These are phyloP conservation scores for Camellia oleifera DNA, from an alignment of 179 eudicot genomes.

Conservation along the genomic window DNA sequence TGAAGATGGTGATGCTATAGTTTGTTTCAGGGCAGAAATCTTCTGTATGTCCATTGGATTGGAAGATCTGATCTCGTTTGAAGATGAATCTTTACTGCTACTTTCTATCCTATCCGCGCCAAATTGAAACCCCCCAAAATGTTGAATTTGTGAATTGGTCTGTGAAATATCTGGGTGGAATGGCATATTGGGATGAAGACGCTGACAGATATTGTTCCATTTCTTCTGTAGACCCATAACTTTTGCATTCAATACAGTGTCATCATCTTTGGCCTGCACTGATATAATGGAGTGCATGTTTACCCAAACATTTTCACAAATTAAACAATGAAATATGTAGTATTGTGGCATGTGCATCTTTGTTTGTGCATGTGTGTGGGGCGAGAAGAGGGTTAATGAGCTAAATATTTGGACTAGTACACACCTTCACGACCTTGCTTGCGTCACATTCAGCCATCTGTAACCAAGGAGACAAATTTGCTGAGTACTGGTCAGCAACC, in stretches of 20 bases:
- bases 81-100: slow-evolving; percentile 32
- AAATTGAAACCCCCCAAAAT: slow-evolving; percentile 30
- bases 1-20: slow-evolving; percentile 25
- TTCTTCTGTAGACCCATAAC: slow-evolving; percentile 50
- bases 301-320: slow-evolving; percentile 7
- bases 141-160: slow-evolving; percentile 33
- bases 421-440: slow-evolving; percentile 54
- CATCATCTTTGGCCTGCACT: slow-evolving; percentile 82
- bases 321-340: not conserved
- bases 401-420: slow-evolving; percentile 22
- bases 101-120: slow-evolving; percentile 29
- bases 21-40: slow-evolving; percentile 24
- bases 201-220: slow-evolving; percentile 77
- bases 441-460: slow-evolving; percentile 37
- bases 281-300: slow-evolving; percentile 30
- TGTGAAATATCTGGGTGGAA: slow-evolving; percentile 29
- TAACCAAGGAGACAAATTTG: slow-evolving; percentile 54
- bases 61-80: slow-evolving; percentile 35
- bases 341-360: not conserved
- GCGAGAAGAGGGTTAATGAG: not conserved
- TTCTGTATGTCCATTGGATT: slow-evolving; percentile 29
- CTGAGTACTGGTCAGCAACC: slow-evolving; percentile 39
- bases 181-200: slow-evolving; percentile 40
- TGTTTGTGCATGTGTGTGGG: not conserved
- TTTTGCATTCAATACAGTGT: slow-evolving; percentile 36